Evolutionary conservation across 768 basidiomycete genomes (phyloP), one percentile per base, ranked within the genome.

Genomic region (Ramaria rubella): DNA sequence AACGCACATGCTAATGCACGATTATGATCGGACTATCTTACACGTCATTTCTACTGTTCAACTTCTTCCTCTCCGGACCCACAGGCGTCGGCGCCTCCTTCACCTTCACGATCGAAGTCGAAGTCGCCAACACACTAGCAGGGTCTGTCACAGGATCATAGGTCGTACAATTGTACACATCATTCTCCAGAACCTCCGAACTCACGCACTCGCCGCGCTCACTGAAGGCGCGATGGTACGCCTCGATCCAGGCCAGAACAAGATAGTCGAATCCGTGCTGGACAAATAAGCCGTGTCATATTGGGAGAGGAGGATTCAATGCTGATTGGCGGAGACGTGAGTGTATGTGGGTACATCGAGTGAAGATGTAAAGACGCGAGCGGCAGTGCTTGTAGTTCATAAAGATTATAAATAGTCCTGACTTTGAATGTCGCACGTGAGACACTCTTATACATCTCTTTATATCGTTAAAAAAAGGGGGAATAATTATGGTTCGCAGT

Each of bases 91-190:
- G 73, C 17, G 68, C 65, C 54, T 77, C 82, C 40, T 68, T 88
- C 66, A 63, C 57, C 4, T 65, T 85, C 56, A 73, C 70, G 3
- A 78, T 76, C 42, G 75, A 74, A 1, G 67, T 85, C 52, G 74
- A 72, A 2, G 72, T 90, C 53, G 78, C 73, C 5, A 91, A 91
- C 71, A 85, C 83, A n/a, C n/a, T n/a, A n/a, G n/a, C n/a, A 0
- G 87, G 88, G 3, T 52, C 62, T 5, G 58, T 80, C 26, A 36
- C 71, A 0, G 90, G 88, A 9, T 78, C 81, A 7, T 86, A 91
- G 64, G 75, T 86, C 63, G 80, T 82, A 4, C 88, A 91, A 65
- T 62, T 88, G 55, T 93, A 92, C 70, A 71, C 87, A 45, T 70
- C 73, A 7, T 73, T 51, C 57, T 74, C 33, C 69, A 76, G 9